A percentile compares a stretch with the other conserved stretches of the same genome.
phyloP scores from a whole-genome alignment of 2,329 filamentous ascomycete species.

The Penicillium sp. region DNA sequence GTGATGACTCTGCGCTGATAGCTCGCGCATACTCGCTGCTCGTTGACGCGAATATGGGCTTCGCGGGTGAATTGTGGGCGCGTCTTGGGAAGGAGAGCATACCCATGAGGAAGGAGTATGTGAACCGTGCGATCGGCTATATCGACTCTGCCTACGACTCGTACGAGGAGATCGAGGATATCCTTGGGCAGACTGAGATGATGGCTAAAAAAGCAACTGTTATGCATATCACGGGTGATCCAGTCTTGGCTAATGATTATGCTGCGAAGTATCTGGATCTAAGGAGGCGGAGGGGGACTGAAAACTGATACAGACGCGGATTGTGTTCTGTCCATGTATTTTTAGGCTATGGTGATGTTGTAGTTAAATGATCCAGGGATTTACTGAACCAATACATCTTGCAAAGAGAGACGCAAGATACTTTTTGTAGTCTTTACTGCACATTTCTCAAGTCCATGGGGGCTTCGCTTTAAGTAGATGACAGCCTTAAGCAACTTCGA shows the following conservation, averaged over 20 bases:
- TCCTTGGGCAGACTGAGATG: conserved; percentile 72
- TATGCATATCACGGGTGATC: conserved; percentile 68
- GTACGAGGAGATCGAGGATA: conserved; percentile 67
- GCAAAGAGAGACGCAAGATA: neutral
- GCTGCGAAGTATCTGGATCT: conserved; percentile 65
- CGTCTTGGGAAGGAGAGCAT: conserved; percentile 17
- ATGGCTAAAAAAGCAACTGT: conserved; percentile 80
- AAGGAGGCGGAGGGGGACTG: conserved; percentile 40
- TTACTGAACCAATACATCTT: neutral
- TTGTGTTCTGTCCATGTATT: neutral
- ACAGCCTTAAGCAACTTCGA: neutral
- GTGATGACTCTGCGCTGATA: conserved; percentile 61
- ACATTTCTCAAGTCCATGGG: neutral
- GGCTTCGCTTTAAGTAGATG: neutral
- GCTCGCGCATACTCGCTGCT: conserved; percentile 69
- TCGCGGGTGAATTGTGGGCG: conserved; percentile 57
- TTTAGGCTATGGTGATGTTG: neutral
- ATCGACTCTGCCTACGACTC: conserved; percentile 64
- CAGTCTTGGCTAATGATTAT: conserved; percentile 63
- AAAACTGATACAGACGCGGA: conserved; percentile 6
- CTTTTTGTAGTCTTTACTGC: neutral
- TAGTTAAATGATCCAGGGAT: neutral
- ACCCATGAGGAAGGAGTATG: conserved; percentile 52
- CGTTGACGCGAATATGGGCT: conserved; percentile 75
- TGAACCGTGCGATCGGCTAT: conserved; percentile 60